phyloP scores from a whole-genome alignment of 176 grass and related monocot species.

The Musa itinerans region DNA sequence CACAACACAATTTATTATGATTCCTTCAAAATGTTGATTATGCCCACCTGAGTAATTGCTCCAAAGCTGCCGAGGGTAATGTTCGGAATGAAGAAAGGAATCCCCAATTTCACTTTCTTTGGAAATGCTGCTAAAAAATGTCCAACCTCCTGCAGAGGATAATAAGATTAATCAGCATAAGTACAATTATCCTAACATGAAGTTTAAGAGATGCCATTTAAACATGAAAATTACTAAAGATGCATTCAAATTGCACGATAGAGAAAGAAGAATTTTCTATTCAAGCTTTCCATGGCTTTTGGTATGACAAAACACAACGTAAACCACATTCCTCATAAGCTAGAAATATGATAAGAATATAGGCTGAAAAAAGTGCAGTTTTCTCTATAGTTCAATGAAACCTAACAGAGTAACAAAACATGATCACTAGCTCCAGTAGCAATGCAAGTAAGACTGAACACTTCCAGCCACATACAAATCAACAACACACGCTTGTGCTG shows the following conservation, averaged over 20 bases:
- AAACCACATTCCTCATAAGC: not conserved
- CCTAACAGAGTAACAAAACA: not conserved
- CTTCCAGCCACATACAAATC: not conserved
- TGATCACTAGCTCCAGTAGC: not conserved
- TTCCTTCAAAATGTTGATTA: constrained; percentile 11
- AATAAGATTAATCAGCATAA: not conserved
- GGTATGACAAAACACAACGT: not conserved
- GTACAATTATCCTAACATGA: not conserved
- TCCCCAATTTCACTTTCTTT: constrained; percentile 76
- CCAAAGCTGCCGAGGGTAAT: constrained; percentile 91
- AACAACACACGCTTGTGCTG: not conserved
- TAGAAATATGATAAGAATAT: not conserved
- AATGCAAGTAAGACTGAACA: not conserved
- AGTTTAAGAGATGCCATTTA: not conserved
- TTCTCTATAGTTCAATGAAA: not conserved
- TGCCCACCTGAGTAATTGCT: constrained; percentile 75
- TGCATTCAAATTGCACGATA: not conserved
- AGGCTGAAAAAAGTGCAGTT: not conserved
- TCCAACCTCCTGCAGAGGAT: constrained; percentile 67
- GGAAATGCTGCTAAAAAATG: constrained; percentile 87
- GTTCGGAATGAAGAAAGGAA: constrained; percentile 96
- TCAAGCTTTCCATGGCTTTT: not conserved
- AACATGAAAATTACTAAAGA: not conserved
- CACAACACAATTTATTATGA: not conserved
- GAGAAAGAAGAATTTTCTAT: not conserved